phyloP scores from a whole-genome alignment of 177 flowering plant species.

The Vitis hybrid region DNA sequence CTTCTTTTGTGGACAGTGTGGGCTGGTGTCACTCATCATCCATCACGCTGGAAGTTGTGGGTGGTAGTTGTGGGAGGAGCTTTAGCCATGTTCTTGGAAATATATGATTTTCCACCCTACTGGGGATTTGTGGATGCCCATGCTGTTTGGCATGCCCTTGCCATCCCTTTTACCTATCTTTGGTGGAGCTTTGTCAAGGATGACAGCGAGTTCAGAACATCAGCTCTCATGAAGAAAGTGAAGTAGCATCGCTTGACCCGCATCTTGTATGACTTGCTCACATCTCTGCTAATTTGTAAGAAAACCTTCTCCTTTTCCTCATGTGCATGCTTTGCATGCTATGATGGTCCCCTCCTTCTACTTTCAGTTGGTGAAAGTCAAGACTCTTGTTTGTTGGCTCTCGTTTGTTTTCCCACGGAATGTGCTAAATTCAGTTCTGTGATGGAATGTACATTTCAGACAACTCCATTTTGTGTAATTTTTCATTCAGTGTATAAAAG shows the following conservation, averaged over 20 bases:
- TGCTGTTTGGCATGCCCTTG: constrained; percentile 74
- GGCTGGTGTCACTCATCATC: constrained; percentile 68
- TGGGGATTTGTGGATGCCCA: constrained; percentile 74
- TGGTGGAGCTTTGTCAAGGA: constrained; percentile 91
- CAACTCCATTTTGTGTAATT: no score
- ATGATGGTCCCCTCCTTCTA: no score
- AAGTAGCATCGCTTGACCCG: constrained; percentile 30
- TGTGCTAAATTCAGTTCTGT: no score
- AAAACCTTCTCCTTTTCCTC: no score
- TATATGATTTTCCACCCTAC: constrained; percentile 81
- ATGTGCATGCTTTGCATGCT: no score
- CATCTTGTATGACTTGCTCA: no score
- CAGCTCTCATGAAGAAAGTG: constrained; percentile 53
- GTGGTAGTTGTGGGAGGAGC: constrained; percentile 56
- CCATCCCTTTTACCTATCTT: constrained; percentile 73
- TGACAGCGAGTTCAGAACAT: constrained; percentile 68
- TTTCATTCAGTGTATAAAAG: no score
- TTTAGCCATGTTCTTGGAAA: constrained; percentile 58
- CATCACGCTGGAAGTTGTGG: constrained; percentile 85
- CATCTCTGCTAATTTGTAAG: no score
- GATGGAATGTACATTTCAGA: no score
- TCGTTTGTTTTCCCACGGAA: no score
- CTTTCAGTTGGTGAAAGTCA: no score
- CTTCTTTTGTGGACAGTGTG: constrained; percentile 75
- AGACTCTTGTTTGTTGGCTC: no score